Evolutionary conservation across 2,329 filamentous ascomycete species (phyloP).

Genomic region (Fusarium coicis): DNA sequence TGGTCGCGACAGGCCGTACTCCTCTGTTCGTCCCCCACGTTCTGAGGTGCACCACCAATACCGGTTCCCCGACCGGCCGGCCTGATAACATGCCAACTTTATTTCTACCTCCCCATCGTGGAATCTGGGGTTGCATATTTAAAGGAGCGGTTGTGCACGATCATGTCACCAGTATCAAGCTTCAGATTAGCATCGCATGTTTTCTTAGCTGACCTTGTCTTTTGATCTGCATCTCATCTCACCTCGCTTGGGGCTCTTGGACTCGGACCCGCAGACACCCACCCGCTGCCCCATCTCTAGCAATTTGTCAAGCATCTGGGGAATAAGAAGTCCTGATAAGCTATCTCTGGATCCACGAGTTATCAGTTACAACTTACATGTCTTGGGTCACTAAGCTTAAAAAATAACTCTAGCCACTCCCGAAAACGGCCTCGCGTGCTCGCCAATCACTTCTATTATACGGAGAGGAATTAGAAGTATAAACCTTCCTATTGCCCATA

Average conservation of each 20-base stretch:
- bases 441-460: constrained; percentile 11
- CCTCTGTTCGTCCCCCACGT: constrained; percentile 38
- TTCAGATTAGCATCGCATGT: constrained; percentile 20
- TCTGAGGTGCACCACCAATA: constrained; percentile 5
- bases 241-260: constrained; percentile 16
- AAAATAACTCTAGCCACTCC: constrained; percentile 29
- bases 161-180: not conserved
- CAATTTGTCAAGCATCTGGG: constrained; percentile 31
- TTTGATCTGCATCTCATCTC: constrained; percentile 19
- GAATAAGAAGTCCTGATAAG: constrained; percentile 41
- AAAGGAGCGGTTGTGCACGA: constrained; percentile 4
- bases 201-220: constrained; percentile 16
- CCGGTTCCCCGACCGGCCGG: constrained; percentile 3
- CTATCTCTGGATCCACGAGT: constrained; percentile 39
- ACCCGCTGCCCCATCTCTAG: constrained; percentile 13
- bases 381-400: constrained; percentile 32
- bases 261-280: constrained; percentile 36
- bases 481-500: constrained; percentile 23
- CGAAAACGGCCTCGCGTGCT: constrained; percentile 30
- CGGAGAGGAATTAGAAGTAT: constrained; percentile 12
- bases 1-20: constrained; percentile 10
- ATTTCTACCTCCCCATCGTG: constrained; percentile 4
- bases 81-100: constrained; percentile 30
- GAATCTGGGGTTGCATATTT: constrained; percentile 18
- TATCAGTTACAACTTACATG: constrained; percentile 35